Percentiles rank a stretch among this genome's conserved stretches.
Conservation (phyloP, 2,329 filamentous ascomycete species). For the Hypoxylon sp. region DNA sequence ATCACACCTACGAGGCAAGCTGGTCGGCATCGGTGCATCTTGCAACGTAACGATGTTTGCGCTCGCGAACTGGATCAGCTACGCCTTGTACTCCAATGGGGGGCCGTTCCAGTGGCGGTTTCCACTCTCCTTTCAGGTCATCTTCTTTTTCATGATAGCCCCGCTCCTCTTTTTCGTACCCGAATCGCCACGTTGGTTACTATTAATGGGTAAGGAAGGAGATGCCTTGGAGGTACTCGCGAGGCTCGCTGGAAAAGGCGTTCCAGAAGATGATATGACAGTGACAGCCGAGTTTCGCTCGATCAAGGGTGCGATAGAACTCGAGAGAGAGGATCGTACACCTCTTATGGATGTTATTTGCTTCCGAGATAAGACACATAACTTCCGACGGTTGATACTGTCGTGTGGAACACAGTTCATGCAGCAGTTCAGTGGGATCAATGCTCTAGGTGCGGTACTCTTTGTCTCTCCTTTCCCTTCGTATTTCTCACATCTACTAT, state of each 20-base stretch:
- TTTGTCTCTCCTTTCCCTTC: neutral
- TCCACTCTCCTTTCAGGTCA: constrained; percentile 53
- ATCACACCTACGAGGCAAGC: constrained; percentile 44
- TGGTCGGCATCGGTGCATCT: constrained; percentile 47
- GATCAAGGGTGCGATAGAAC: constrained; percentile 52
- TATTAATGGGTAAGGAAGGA: constrained; percentile 62
- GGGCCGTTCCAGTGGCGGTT: constrained; percentile 54
- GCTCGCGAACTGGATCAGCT: constrained; percentile 62
- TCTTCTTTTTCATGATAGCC: constrained; percentile 54
- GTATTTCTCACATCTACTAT: constrained; percentile 39
- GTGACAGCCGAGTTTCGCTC: constrained; percentile 53
- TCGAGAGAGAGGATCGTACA: constrained; percentile 52
- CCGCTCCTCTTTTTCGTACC: constrained; percentile 49
- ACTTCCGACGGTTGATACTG: constrained; percentile 53
- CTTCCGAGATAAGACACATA: constrained; percentile 55
- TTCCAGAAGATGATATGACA: constrained; percentile 40
- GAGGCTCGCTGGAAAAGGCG: constrained; percentile 62
- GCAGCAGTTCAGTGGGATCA: constrained; percentile 60
- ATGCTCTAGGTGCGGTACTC: constrained; percentile 48
- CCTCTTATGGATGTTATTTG: constrained; percentile 52
- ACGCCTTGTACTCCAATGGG: constrained; percentile 52
- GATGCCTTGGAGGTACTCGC: constrained; percentile 62
- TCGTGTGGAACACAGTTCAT: constrained; percentile 61
- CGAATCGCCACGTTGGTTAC: constrained; percentile 58
- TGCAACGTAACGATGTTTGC: constrained; percentile 55